Conservation (phyloP, 2,329 filamentous ascomycete genomes). For the Sordariomycetes sp. region DNA sequence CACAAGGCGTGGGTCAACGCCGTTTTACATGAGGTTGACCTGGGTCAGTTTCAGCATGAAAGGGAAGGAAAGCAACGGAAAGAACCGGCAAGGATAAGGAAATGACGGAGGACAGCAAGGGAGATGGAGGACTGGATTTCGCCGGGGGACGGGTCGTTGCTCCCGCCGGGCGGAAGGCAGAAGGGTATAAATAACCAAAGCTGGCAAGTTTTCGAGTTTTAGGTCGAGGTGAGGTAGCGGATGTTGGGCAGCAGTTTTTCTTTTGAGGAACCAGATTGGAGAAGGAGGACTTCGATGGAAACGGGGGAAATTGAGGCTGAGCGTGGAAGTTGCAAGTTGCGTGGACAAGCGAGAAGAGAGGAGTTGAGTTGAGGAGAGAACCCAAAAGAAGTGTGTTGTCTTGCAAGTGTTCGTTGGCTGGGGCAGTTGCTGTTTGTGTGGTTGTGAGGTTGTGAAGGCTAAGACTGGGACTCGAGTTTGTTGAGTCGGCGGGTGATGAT, state of each 20-base stretch:
- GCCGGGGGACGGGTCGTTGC: not conserved
- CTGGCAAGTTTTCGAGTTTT: not conserved
- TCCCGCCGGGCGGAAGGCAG: too few relatives aligned
- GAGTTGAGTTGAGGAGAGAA: not conserved
- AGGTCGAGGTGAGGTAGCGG: not conserved
- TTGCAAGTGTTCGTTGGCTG: not conserved
- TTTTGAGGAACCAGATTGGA: not conserved
- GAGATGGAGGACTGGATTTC: not conserved
- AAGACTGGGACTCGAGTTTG: not conserved
- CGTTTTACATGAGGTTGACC: not conserved
- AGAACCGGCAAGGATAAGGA: not conserved
- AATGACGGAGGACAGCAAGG: not conserved
- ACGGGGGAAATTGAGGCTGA: not conserved
- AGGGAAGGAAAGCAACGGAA: not conserved
- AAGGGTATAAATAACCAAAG: not conserved
- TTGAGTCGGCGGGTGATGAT: not conserved
- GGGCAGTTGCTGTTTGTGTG: not conserved
- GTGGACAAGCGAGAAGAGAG: not conserved
- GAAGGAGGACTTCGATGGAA: not conserved
- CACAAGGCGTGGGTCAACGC: not conserved
- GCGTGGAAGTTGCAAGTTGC: not conserved
- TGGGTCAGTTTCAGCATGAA: not conserved
- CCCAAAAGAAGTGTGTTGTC: not conserved
- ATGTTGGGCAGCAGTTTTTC: not conserved
- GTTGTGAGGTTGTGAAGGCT: not conserved